Conservation (phyloP, 2,329 filamentous ascomycete genomes). For the Ascochyta koolunga region DNA sequence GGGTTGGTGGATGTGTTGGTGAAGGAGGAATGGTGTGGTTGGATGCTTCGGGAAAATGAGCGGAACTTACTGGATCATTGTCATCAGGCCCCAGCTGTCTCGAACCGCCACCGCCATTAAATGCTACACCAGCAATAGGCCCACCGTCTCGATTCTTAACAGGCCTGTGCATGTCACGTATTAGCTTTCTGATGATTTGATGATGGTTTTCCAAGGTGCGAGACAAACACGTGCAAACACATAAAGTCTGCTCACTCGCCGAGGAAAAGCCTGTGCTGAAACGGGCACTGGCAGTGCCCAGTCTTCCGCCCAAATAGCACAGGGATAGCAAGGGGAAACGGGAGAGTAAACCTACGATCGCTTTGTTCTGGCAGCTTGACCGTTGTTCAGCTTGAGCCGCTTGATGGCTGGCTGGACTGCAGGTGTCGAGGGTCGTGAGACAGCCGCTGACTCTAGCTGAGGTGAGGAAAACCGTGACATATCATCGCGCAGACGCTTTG, state of each 20-base stretch:
- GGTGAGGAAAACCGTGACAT: conserved; percentile 40
- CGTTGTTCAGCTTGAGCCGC: conserved; percentile 44
- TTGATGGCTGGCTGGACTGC: conserved; percentile 38
- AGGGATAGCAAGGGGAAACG: conserved; percentile 18
- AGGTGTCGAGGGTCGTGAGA: conserved; percentile 44
- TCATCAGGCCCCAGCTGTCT: conserved; percentile 65
- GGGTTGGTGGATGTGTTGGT: conserved; percentile 44
- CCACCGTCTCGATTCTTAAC: conserved; percentile 73
- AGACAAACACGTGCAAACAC: conserved; percentile 41
- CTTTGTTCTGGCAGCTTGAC: conserved; percentile 45
- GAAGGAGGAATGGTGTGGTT: conserved; percentile 48
- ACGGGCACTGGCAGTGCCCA: conserved; percentile 32
- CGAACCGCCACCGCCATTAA: conserved; percentile 62
- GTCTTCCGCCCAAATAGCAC: conserved; percentile 18
- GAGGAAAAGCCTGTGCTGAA: conserved; percentile 32
- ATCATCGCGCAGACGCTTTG: conserved; percentile 43
- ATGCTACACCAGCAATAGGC: conserved; percentile 70
- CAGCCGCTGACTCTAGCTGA: conserved; percentile 36
- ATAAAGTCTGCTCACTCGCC: conserved; percentile 43
- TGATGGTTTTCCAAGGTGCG: conserved; percentile 20
- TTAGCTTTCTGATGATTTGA: conserved; percentile 40
- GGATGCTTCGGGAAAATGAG: conserved; percentile 51
- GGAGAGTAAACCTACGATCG: conserved; percentile 43
- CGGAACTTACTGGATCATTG: conserved; percentile 60
- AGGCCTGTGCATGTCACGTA: conserved; percentile 60